Base-by-base conservation (phyloP, 768 basidiomycete genomes). In the Tylopilus felleus region DNA sequence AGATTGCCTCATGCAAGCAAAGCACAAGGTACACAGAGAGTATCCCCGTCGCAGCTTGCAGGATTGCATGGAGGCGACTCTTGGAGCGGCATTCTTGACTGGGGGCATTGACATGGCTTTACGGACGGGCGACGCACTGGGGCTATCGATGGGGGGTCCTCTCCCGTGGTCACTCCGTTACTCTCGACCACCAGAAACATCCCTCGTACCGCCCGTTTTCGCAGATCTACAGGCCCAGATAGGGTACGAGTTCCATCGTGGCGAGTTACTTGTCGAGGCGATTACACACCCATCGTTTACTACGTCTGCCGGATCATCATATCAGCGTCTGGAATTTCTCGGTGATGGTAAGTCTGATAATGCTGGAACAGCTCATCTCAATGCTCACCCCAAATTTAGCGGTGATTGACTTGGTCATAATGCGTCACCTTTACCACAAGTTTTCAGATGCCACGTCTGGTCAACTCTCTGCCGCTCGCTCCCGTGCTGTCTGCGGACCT, bases 261-360 rank as follows among this genome's bases (percentile, higher is more conserved):
- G 80, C n/a, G 74, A 78, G 45, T 68, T 90, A 16, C 71, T 95
- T 3, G 62, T 88, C 8, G 85, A 93, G 70, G 91, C 92, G 9
- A 71, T 93, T n/a, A 92, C 90, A 0, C 93, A 96, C 65, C 88
- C 92, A 0, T 91, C 90, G 0, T 89, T 89, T 60, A 74, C 77
- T 10, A 66, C 71, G 5, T 71, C 72, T 1, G 78, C 76, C 13
- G 75, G 75, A 10, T 73, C 81, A 7, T 90, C 88, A 3, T 95
- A 95, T 68, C 88, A 96, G 57, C 81, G 93, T 14, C 73, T 94
- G 12, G 93, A 96, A 61, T 94, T 93, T 61, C 77, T 96, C 3
- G 93, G 93, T 29, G 93, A 96, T 65, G 89, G 92, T 93, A 66
- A 72, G 83, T 19, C 53, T 44, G 8, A 31, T n/a, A 23, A 44